These are phyloP conservation scores for Serendipita sp. DNA, from an alignment of 768 basidiomycete species.

Conservation along the genomic window DNA sequence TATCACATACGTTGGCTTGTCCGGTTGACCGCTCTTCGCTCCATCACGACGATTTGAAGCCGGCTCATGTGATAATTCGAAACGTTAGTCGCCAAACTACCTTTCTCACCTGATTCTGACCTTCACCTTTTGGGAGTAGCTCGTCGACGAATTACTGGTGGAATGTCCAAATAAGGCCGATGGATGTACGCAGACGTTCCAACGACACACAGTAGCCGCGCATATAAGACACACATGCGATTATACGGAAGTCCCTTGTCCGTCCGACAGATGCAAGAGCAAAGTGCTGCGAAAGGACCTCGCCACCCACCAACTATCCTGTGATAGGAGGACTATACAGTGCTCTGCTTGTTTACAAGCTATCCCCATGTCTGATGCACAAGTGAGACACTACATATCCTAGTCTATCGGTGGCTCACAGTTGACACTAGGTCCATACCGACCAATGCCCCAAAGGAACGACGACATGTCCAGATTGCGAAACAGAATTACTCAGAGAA, in stretches of 20 bases:
- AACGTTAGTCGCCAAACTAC: conserved; percentile 31
- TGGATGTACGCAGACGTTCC: conserved; percentile 47
- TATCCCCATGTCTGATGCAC: conserved; percentile 21
- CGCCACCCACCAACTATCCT: conserved; percentile 26
- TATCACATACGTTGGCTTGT: conserved; percentile 52
- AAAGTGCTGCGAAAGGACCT: conserved; percentile 30
- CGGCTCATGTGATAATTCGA: conserved; percentile 60
- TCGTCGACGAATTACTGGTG: conserved; percentile 68
- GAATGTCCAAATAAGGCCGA: conserved; percentile 43
- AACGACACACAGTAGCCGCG: conserved; percentile 44
- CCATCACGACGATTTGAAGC: conserved; percentile 34
- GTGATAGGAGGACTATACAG: conserved; percentile 17
- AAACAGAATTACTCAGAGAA: conserved; percentile 21
- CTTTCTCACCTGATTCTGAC: neutral
- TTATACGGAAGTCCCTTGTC: conserved; percentile 38
- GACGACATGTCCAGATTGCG: conserved; percentile 27
- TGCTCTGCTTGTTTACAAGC: conserved; percentile 26
- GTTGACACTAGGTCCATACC: conserved; percentile 22
- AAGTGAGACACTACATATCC: conserved; percentile 20
- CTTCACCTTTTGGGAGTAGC: conserved; percentile 24
- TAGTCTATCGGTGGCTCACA: neutral
- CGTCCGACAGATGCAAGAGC: conserved; percentile 29
- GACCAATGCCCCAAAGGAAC: conserved; percentile 23
- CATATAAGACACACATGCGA: conserved; percentile 49
- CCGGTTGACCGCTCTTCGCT: conserved; percentile 71